Evolutionary conservation across 768 basidiomycete genomes (phyloP), one percentile per base, ranked within the genome.

Genomic region (Lyophyllum semitale): DNA sequence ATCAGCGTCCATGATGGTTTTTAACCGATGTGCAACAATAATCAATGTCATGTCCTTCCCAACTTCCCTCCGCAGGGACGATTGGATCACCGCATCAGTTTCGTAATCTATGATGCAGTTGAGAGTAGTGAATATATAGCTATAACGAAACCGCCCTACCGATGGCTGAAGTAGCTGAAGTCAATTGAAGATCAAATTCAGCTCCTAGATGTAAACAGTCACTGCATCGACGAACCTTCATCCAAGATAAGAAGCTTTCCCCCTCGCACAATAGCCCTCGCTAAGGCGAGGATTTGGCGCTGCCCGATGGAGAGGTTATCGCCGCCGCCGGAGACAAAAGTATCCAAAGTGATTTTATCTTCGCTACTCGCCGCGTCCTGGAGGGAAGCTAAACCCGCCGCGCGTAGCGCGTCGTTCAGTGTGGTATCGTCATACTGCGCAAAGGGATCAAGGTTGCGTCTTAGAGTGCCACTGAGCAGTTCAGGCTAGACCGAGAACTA

Each of bases 231-330:
- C 65, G 68, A 70, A 66, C 83, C 84, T 68, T 85, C 84, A 61
- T 84, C 84, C 32, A 86, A 69, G 51, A 87, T 80, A 43, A 87
- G 76, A 41, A 87, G 72, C 42, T 81, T 77, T 64, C 80, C 84
- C 29, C 78, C 74, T 30, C 82, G 72, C 11, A 86, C 70, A 54
- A 86, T 76, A 4, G 84, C 85, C 26, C 84, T 72, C 4, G 84
- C 84, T 63, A 87, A 74, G 3, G 84, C 84, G 37, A 87, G 75
- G 42, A 87, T 77, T 62, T 91, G 89, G 8, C 88, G 67, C 61
- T 91, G 88, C n/a, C 90, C 90, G 32, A 87, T 83, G 1, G 86
- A 88, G 60, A 91, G 80, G 64, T 91, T 91, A 18, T 75, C 68
- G 3, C 89, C 89, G 9, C 84, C 85, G 1, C 72, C 71, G 4